Evolutionary conservation across 208 protist species (phyloP), one percentile per base, ranked within the genome.

Genomic region (Trypanosoma caninum): DNA sequence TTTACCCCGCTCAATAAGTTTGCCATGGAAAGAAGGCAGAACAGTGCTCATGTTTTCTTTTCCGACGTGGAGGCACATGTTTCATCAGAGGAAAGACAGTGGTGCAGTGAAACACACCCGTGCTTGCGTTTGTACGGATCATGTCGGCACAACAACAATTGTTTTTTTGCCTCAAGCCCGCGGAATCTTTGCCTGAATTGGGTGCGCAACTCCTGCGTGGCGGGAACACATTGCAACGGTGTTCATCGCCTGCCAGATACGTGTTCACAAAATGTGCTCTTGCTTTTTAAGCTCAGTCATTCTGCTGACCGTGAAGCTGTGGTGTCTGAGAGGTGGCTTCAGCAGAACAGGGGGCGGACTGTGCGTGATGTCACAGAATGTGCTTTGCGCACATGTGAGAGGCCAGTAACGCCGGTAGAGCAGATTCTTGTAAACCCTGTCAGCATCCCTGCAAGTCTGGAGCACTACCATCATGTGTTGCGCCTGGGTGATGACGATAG

Each of bases 161-260:
- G 86, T 66, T 37, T 72, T 30, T 93, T 85, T 64, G 67, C 59
- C 9, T 40, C 50, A 35, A 54, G 69, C 25, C 86, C 86, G 33
- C 80, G 69, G 41, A 93, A 90, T 65, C 38, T 90, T 23, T 93
- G 86, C 52, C 46, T 93, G n/a, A 80, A 82, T 65, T 93, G 86
- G 83, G 59, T 89, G 10, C 78, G 78, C 37, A 76, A 72, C 22
- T 72, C 68, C 9, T 93, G 86, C 47, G 69, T 69, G 37, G 65
- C 74, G 14, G 68, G 47, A 1, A 31, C 53, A 2, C 65, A 81
- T 51, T 93, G 86, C 66, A 72, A 69, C 51, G 78, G 82, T 38
- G 82, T 86, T 30, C 86, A 93, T 52, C 80, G 82, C 4, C 69
- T 93, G 48, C 86, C 86, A n/a, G 71, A 74, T 10, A 37, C 56